phyloP scores from a whole-genome alignment of 2,329 filamentous ascomycete genomes.

The Talaromyces sp. region DNA sequence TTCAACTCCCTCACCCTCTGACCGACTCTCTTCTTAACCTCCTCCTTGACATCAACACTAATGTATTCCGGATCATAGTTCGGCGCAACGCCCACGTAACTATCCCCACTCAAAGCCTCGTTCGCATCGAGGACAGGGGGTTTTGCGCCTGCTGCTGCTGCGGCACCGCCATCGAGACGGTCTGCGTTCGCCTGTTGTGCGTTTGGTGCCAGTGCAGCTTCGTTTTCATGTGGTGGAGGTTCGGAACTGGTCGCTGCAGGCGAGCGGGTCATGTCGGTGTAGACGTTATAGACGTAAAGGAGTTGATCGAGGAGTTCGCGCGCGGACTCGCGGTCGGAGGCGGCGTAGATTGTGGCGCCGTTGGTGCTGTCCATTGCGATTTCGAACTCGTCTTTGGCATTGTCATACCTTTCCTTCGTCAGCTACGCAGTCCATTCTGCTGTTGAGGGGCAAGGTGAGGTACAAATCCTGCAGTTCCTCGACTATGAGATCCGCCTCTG shows the following conservation, averaged over 20 bases:
- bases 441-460: no score
- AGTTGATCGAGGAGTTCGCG: constrained; percentile 45
- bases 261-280: constrained; percentile 25
- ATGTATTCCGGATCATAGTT: constrained; percentile 33
- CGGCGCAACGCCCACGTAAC: constrained; percentile 25
- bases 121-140: neutral
- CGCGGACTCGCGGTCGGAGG: constrained; percentile 44
- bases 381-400: constrained; percentile 48
- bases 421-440: no score
- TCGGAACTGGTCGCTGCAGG: constrained; percentile 5
- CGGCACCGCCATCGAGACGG: constrained; percentile 12
- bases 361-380: constrained; percentile 49
- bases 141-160: constrained; percentile 4
- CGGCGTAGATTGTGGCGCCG: constrained; percentile 44
- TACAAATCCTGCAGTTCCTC: constrained; percentile 38
- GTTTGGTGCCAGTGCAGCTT: constrained; percentile 8
- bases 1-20: constrained; percentile 46
- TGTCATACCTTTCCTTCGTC: constrained; percentile 34
- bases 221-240: neutral
- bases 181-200: constrained; percentile 12
- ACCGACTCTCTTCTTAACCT: constrained; percentile 44
- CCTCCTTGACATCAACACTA: constrained; percentile 32
- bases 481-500: constrained; percentile 32
- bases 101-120: neutral
- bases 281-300: constrained; percentile 33